Conservation (phyloP, 2,329 filamentous ascomycete species). For the Fusarium sterilihyphosum region DNA sequence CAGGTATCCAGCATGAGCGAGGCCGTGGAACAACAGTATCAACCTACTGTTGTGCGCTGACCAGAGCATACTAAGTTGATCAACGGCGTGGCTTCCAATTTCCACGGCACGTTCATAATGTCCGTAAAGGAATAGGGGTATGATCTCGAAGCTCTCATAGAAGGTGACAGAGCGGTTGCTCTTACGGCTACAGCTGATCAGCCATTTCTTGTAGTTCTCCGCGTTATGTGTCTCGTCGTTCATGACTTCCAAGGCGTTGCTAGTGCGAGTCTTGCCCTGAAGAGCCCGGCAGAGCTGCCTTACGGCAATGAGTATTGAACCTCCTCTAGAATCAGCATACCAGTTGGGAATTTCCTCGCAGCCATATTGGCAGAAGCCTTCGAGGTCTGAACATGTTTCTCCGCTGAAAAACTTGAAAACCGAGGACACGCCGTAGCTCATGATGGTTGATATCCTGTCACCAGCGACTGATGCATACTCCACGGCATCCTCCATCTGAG, state of each 20-base stretch:
- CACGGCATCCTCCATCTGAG: constrained; percentile 71
- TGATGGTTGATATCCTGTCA: constrained; percentile 76
- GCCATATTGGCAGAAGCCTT: constrained; percentile 76
- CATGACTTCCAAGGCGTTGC: constrained; percentile 66
- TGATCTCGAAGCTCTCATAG: constrained; percentile 74
- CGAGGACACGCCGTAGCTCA: constrained; percentile 75
- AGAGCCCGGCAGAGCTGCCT: constrained; percentile 75
- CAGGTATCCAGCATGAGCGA: constrained; percentile 64
- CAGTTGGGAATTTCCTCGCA: constrained; percentile 79
- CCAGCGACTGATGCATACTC: constrained; percentile 74
- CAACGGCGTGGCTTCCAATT: constrained; percentile 61
- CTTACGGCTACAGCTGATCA: constrained; percentile 61
- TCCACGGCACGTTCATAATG: constrained; percentile 69
- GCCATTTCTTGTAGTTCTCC: constrained; percentile 67
- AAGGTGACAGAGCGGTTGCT: constrained; percentile 72
- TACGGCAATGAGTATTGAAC: constrained; percentile 72
- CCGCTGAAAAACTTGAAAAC: constrained; percentile 75
- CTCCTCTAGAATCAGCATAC: constrained; percentile 76
- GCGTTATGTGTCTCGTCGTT: constrained; percentile 74
- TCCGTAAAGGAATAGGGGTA: constrained; percentile 71
- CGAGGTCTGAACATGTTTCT: constrained; percentile 74
- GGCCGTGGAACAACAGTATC: constrained; percentile 68
- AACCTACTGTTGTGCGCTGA: constrained; percentile 67
- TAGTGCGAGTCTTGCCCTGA: constrained; percentile 74
- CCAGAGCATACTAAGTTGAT: constrained; percentile 63